Percentiles rank a stretch among this genome's conserved stretches.
Evolutionary conservation across 257 asterid genomes (phyloP).

Genomic region (Solanum raphanifolium): DNA sequence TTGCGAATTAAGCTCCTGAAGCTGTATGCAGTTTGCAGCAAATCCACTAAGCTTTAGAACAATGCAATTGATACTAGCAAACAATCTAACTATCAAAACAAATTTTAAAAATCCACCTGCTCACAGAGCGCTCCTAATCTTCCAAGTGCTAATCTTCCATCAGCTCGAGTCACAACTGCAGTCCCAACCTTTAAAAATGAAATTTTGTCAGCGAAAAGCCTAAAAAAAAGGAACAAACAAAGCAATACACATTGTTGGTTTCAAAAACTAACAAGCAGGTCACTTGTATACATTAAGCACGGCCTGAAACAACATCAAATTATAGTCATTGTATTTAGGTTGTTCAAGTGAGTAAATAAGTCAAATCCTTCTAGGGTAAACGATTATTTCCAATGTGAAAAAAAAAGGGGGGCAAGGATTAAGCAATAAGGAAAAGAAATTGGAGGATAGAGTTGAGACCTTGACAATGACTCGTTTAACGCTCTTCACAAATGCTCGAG

Average conservation of each 20-base stretch:
- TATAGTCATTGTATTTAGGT: not conserved
- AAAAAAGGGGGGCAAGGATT: not conserved
- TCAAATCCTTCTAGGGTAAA: not conserved
- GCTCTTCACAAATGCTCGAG: not conserved
- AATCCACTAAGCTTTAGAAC: conserved; percentile 7
- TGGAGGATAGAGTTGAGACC: not conserved
- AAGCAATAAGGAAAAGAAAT: not conserved
- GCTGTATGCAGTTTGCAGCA: conserved; percentile 40
- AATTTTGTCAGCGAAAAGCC: not conserved
- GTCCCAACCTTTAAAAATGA: conserved; percentile 60
- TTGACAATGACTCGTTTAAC: not conserved
- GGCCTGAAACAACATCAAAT: not conserved
- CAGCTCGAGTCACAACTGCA: conserved; percentile 67
- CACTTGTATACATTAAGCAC: not conserved
- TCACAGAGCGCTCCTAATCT: conserved; percentile 94
- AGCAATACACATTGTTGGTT: not conserved
- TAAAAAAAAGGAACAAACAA: not conserved
- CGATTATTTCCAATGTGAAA: not conserved
- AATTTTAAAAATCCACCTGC: conserved; percentile 39
- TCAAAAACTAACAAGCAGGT: not conserved
- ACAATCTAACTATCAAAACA: not conserved
- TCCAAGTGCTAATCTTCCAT: conserved; percentile 91
- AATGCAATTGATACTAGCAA: not conserved
- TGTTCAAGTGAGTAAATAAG: not conserved
- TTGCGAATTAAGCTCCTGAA: conserved; percentile 65